These are phyloP conservation scores for Escallonia herrerae DNA, from an alignment of 129 eudicot genomes.

Conservation along the genomic window DNA sequence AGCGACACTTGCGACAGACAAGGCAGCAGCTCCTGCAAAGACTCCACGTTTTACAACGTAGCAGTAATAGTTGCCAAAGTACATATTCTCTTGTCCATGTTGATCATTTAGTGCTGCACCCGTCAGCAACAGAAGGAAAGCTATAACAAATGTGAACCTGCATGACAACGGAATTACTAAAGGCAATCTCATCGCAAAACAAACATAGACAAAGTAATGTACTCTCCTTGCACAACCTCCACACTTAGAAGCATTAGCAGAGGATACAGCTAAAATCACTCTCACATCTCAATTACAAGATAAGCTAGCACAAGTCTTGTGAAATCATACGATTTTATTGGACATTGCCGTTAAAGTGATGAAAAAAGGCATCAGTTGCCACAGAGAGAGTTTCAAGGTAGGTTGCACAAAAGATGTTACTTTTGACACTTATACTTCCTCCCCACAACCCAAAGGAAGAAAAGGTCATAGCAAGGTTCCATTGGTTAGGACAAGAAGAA, in stretches of 20 bases:
- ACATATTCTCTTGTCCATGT: conserved; percentile 58
- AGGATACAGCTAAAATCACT: neutral
- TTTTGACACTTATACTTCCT: too few species aligned
- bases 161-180: conserved; percentile 4
- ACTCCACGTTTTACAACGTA: conserved; percentile 92
- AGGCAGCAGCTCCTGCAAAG: conserved; percentile 64
- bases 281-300: neutral
- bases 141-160: conserved; percentile 85
- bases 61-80: conserved; percentile 66
- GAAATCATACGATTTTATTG: neutral
- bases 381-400: too few species aligned
- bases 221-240: too few species aligned
- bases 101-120: conserved; percentile 83
- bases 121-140: conserved; percentile 66
- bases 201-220: neutral
- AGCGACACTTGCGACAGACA: conserved; percentile 54
- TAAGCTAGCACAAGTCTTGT: too few species aligned
- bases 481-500: too few species aligned
- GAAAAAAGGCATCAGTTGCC: too few species aligned
- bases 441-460: neutral
- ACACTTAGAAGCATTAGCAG: neutral
- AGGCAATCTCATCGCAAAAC: too few species aligned
- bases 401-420: too few species aligned
- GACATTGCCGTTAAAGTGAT: neutral
- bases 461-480: too few species aligned